Percentiles rank a stretch among this genome's conserved stretches.
phyloP scores from a whole-genome alignment of 1,139 yeast genomes.

The Debaryomycetaceae sp. region DNA sequence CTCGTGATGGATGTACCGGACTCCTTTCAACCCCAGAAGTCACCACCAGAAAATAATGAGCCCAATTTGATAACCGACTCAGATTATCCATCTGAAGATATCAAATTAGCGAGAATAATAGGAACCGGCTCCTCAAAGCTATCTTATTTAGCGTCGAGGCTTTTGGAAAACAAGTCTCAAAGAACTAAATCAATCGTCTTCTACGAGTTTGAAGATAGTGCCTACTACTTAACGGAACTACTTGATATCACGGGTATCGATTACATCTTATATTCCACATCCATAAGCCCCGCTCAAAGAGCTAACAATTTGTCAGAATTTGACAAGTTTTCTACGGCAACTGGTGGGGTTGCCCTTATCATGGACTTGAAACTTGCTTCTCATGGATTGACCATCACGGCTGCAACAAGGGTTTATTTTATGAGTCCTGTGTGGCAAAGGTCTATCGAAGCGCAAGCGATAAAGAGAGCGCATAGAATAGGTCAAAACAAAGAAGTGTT shows the following conservation, averaged over 20 bases:
- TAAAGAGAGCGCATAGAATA: slow-evolving; percentile 70
- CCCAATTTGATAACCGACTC: slow-evolving; percentile 11
- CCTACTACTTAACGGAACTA: slow-evolving; percentile 62
- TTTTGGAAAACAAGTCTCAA: slow-evolving; percentile 47
- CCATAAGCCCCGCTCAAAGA: slow-evolving; percentile 48
- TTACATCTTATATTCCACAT: slow-evolving; percentile 62
- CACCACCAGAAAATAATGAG: slow-evolving; percentile 14
- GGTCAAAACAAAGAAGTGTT: slow-evolving; percentile 49
- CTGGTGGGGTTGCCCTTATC: slow-evolving; percentile 50
- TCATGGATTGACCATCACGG: slow-evolving; percentile 65
- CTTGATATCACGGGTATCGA: slow-evolving; percentile 58
- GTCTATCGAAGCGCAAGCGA: slow-evolving; percentile 69
- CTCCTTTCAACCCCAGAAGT: slow-evolving; percentile 2
- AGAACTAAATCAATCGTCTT: slow-evolving; percentile 58
- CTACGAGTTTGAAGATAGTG: slow-evolving; percentile 69
- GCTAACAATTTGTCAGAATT: slow-evolving; percentile 53
- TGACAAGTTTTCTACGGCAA: slow-evolving; percentile 30
- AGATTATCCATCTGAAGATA: slow-evolving; percentile 14
- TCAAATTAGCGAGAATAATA: slow-evolving; percentile 35
- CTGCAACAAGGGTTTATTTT: slow-evolving; percentile 67
- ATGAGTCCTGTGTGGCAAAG: slow-evolving; percentile 70
- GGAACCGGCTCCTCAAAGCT: slow-evolving; percentile 64
- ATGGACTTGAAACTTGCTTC: slow-evolving; percentile 70
- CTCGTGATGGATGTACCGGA: slow-evolving; percentile 1
- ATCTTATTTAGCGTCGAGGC: slow-evolving; percentile 52